Evolutionary conservation across 371 early-diverging fungal species (phyloP), one percentile per base, ranked within the genome.

Genomic region (Syncephalastrum sp.): DNA sequence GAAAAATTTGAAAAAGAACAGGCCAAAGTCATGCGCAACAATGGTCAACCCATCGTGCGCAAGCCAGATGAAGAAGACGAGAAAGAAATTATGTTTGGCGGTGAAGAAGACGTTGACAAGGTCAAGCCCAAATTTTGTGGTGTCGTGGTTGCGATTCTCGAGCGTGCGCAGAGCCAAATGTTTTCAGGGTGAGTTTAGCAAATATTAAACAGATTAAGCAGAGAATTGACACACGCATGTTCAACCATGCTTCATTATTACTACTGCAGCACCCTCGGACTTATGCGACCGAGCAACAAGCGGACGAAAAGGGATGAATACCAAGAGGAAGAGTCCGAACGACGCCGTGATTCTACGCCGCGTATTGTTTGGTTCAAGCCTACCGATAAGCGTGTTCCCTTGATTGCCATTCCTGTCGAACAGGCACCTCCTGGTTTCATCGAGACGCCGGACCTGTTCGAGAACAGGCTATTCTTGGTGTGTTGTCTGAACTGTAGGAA

Each of bases 361-460:
- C 68, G 82, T 24, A 83, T 86, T 42, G 81, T 90, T n/a, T 93
- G 92, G 92, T 93, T 94, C 70, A 86, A 84, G 67, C 93, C 94
- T 6, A 86, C 85, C 3, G 93, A 93, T 65, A 82, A 83, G 54
- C 85, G 92, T 5, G 82, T 90, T 3, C 94, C 94, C 3, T 74
- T 86, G 53, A 84, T 94, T 59, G 80, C 85, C 16, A 85, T 94
- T 41, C 86, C 90, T 1, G 71, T 79, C 23, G 85, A 84, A 54
- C 75, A 89, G 57, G 89, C 86, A 0, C 86, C 89, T 7, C 50
- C 53, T 13, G 86, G 90, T 24, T 87, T 88, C 54, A 67, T 90
- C 21, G 79, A 86, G 38, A 72, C 81, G 33, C 86, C 83, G 46
- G 60, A 79, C 15, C 61, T 68, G 3, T 89, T 80, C 67, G 71